Base-by-base conservation (phyloP, 495 filamentous ascomycete species). In the Aspergillus bridgeri region DNA sequence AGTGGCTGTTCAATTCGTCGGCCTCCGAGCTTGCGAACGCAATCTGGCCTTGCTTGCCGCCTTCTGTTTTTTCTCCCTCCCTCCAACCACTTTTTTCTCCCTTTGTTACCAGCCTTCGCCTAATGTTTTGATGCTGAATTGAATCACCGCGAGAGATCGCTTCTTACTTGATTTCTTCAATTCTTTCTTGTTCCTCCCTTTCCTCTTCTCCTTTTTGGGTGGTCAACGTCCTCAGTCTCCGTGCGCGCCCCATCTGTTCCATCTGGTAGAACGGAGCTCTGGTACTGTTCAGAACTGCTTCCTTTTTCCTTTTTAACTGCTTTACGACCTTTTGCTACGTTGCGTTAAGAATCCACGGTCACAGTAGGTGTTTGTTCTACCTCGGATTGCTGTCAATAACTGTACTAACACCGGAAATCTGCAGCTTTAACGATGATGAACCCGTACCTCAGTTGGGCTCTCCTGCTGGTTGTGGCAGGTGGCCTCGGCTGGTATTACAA, bases 391-490 rank as follows among this genome's bases (percentile, higher is more conserved):
- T 13, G 18, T 48, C 5, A 13, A 25, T 45, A 5, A 3, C 11
- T 54, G n/a, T 44, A 46, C 60, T 66, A 29, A 66, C 55, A 38
- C 20, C 44, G 13, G 11, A 19, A 17, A 5, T 19, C 11, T 21
- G 25, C 51, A 67, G 61, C 38, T 58, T 51, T 61, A 49, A 67
- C 59, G 66, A 75, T 69, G 38, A 79, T 79, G 76, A 79, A 77
- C 53, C 74, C 76, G 9, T 79, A 75, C 63, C 54, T 78, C 22
- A 78, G 75, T 62, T 89, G 84, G 84, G 82, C 77, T 51, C 72
- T 83, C 64, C 73, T 88, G 63, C 63, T 86, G 48, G 76, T 76
- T 23, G 67, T 81, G 45, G 71, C 72, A 46, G 83, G 74, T 59
- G 65, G 72, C 54, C 69, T 79, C 18, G 75, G 75, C 42, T 79